Evolutionary conservation across 257 asterid genomes (phyloP), one percentile per base, ranked within the genome.

Genomic region (Lycium barbarum): DNA sequence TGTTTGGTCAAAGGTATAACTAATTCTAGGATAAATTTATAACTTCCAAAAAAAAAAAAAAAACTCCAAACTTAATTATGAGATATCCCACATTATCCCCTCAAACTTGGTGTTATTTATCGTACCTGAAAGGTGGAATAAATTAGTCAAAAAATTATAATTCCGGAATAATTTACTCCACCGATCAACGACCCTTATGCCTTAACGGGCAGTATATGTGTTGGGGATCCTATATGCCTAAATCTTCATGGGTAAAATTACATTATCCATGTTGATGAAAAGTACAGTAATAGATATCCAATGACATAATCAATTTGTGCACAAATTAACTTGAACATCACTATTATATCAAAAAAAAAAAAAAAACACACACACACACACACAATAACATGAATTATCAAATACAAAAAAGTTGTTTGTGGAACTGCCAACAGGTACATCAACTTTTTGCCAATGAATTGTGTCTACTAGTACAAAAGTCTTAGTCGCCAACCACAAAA

Each of bases 401-500:
- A 38, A 8, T 68, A 20, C 40, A 35, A 73, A 73, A 73, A 38
- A 15, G n/a, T 36, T 47, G 40, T 74, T 17, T 20, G n/a, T 22
- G 81, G 43, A 74, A 22, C 9, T 22, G 81, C 61, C 20, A 12
- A 38, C 26, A 70, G 15, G 20, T 18, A 45, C 47, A 6, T 20
- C 40, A 59, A 20, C 7, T 73, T 47, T 20, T 73, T 73, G 54
- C n/a, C 47, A 73, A 74, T 18, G 81, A 22, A 6, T 20, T 74
- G 43, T 74, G 20, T 14, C 61, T 74, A 20, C 40, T 40, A 8
- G 54, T 9, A 70, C 33, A 70, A 70, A 70, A 13, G 22, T 49
- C 43, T 20, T 74, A 74, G 81, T 74, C 18, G 81, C 81, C 81
- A 51, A 51, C 81, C 45, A 51, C 61, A 49, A 74, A 22, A 51